Evolutionary conservation across 208 protist genomes (phyloP).

Genomic region (Phytomonas francai): DNA sequence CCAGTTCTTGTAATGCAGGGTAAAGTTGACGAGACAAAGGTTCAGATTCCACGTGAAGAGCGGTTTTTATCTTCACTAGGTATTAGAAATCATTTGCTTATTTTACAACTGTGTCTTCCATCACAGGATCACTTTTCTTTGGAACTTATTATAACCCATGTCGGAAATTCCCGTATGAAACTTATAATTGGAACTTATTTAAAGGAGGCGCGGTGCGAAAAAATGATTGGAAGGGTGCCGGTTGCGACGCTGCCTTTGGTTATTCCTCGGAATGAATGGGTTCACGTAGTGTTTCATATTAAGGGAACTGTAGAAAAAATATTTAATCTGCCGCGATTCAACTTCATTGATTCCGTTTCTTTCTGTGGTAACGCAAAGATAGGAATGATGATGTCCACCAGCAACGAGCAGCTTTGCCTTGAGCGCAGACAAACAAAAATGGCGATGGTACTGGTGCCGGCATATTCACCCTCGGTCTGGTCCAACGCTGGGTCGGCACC

Average conservation of each 20-base stretch:
- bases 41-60: conserved; percentile 67
- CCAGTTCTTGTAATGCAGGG: conserved; percentile 55
- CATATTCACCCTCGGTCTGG: conserved; percentile 76
- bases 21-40: conserved; percentile 22
- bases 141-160: conserved; percentile 43
- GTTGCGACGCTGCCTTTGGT: conserved; percentile 55
- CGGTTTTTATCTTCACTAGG: conserved; percentile 32
- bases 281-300: conserved; percentile 82
- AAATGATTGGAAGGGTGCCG: conserved; percentile 22
- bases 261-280: conserved; percentile 70
- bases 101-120: conserved; percentile 46
- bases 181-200: conserved; percentile 64
- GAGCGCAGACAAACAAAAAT: conserved; percentile 55
- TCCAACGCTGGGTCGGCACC: conserved; percentile 15
- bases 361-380: conserved; percentile 45
- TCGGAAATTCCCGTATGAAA: conserved; percentile 34
- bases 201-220: conserved; percentile 31
- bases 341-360: conserved; percentile 54
- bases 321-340: conserved; percentile 46
- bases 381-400: conserved; percentile 36
- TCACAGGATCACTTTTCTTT: conserved; percentile 55
- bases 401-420: conserved; percentile 60
- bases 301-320: conserved; percentile 56
- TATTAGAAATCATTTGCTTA: conserved; percentile 35
- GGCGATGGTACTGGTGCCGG: conserved; percentile 73